phyloP scores from a whole-genome alignment of 225 moss, liverwort and hornwort species.

The Pleurozium schreberi region DNA sequence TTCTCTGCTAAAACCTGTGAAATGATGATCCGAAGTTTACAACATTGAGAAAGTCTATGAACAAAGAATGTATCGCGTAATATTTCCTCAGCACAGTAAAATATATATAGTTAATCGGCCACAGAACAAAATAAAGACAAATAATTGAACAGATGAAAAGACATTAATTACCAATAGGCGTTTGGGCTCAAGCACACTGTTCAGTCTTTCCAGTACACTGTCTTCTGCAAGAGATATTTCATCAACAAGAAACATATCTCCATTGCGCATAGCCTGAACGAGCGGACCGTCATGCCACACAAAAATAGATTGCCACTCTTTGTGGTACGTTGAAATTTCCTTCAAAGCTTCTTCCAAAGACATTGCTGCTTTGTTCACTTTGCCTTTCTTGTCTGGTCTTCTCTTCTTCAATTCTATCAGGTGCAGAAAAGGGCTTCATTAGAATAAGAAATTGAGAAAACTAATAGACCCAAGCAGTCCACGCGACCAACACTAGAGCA shows the following conservation, averaged over 20 bases:
- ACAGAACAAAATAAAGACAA: neutral
- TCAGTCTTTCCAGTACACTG: conserved; percentile 89
- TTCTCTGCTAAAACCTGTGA: conserved; percentile 92
- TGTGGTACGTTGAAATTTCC: conserved; percentile 52
- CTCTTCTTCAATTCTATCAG: conserved; percentile 36
- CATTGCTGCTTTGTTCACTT: conserved; percentile 7
- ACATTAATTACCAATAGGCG: conserved; percentile 54
- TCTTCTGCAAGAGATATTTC: conserved; percentile 97
- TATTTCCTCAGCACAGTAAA: neutral
- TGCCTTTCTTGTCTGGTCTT: conserved; percentile 22
- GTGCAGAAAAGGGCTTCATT: neutral
- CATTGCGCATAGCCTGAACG: conserved; percentile 84
- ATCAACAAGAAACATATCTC: conserved; percentile 92
- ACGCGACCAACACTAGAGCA: neutral
- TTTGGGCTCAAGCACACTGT: conserved; percentile 94
- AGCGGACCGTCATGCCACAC: conserved; percentile 95
- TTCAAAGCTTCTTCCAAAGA: conserved; percentile 32
- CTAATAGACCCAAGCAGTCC: neutral
- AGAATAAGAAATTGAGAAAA: neutral
- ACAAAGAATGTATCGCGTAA: neutral
- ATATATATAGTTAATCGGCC: neutral
- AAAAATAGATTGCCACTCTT: conserved; percentile 84
- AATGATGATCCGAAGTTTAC: neutral
- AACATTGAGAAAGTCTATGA: neutral
- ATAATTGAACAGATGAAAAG: neutral